Evolutionary conservation across 768 basidiomycete genomes (phyloP), one percentile per base, ranked within the genome.

Genomic region (Auriscalpium orientale): DNA sequence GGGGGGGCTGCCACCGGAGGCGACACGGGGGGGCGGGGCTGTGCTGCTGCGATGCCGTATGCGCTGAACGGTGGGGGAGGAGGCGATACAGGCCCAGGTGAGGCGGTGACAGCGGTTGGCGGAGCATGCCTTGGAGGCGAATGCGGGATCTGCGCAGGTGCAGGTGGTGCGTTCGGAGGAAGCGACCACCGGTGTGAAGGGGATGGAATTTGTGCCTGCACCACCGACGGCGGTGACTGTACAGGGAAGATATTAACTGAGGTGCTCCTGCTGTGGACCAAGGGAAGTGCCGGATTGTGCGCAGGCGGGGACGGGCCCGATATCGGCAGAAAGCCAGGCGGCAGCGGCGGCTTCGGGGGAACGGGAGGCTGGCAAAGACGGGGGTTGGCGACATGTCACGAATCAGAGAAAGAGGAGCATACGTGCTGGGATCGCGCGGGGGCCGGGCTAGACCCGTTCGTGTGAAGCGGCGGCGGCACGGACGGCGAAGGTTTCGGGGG

Each of bases 241-340:
- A 58, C 53, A 46, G 22, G 40, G 40, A 43, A 36, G 56, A 52
- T 21, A 36, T 54, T 54, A 51, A 57, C 58, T 53, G 61, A 50
- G 56, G 60, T 46, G 55, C 58, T 57, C 54, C 60, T 61, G 64
- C 55, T 56, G 63, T 7, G 57, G 59, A 56, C 58, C 51, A 65
- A 54, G 22, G 48, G 15, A 56, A 33, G 53, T 49, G 37, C 52
- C 36, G 49, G 60, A 59, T 54, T 58, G 52, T 56, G 60, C 44
- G 58, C 50, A 43, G 60, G 56, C 58, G 50, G 57, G 54, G 64
- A 60, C 35, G 56, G 43, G 20, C 18, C 12, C 16, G 36, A 28
- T n/a, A 16, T 36, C 56, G 46, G 49, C 46, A 57, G 60, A 53
- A 74, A 74, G 60, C 74, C 76, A 54, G 70, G 75, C 49, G 72